Percentiles rank a stretch among this genome's conserved stretches.
phyloP scores from a whole-genome alignment of 2,329 filamentous ascomycete species.

The Septoria linicola region DNA sequence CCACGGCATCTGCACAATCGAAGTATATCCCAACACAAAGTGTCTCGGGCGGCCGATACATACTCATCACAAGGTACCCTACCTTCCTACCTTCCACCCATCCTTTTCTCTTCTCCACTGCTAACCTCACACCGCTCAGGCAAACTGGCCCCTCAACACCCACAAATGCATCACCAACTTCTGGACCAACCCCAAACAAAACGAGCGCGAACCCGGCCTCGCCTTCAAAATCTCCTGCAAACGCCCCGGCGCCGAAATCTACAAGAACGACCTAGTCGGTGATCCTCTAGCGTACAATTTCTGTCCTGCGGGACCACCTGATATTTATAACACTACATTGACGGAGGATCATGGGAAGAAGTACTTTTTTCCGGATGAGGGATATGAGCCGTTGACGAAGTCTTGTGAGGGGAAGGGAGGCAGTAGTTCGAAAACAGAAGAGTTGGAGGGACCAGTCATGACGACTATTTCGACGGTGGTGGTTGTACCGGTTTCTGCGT shows the following conservation, averaged over 20 bases:
- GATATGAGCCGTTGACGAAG: not conserved
- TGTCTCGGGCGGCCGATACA: conserved; percentile 1
- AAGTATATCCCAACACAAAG: not conserved
- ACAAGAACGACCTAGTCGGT: not conserved
- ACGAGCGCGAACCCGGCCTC: not conserved
- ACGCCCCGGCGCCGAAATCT: not conserved
- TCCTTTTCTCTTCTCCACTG: not conserved
- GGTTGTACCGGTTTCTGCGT: not conserved
- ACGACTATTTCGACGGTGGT: conserved; percentile 7
- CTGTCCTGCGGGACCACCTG: conserved; percentile 4
- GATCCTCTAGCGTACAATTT: not conserved
- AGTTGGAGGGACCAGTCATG: not conserved
- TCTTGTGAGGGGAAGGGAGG: conserved; percentile 4
- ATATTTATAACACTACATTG: conserved; percentile 1
- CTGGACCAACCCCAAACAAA: not conserved
- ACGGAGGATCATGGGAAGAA: not conserved
- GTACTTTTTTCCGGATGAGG: conserved; percentile 6
- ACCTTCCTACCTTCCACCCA: no score
- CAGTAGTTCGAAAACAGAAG: not conserved
- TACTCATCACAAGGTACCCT: not conserved
- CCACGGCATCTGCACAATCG: conserved; percentile 2
- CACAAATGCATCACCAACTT: conserved; percentile 3
- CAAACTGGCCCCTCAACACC: conserved; percentile 8
- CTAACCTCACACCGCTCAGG: not conserved
- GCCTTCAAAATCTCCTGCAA: not conserved